Base-by-base conservation (phyloP, 1,284 basidiomycete species). In the Mycena sp. region DNA sequence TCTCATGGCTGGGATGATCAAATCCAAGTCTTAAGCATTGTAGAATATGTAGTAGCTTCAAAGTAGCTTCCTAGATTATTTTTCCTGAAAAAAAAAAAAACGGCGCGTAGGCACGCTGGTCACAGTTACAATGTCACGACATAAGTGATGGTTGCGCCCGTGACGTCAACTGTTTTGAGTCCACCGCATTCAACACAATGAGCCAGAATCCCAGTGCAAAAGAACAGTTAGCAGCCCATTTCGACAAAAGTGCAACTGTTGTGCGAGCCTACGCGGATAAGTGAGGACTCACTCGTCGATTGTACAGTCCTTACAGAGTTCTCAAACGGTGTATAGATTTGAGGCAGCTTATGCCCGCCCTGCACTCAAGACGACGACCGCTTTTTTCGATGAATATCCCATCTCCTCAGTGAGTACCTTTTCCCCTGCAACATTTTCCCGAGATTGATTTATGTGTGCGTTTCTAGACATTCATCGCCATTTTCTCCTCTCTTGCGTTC, bases 1-100 rank as follows among this genome's bases (percentile, higher is more conserved):
- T 76, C 84, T 99, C 73, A 93, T 99, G 89, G 86, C 90, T 55
- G 94, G 95, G 29, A 78, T 99, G 74, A 96, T 99, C 45, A 83
- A 80, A 65, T 72, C 77, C 0, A 84, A 84, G 65, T 60, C 14
- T 35, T 35, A 35, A 35, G 32, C 32, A 14, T 35, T 35, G 32
- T n/a, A n/a, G n/a, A n/a, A n/a, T n/a, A n/a, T n/a, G n/a, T n/a
- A n/a, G n/a, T n/a, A n/a, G n/a, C n/a, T n/a, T n/a, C n/a, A n/a
- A n/a, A n/a, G n/a, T n/a, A n/a, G n/a, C n/a, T n/a, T n/a, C n/a
- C n/a, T n/a, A n/a, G n/a, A n/a, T n/a, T n/a, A n/a, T n/a, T n/a
- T n/a, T n/a, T n/a, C n/a, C 32, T 35, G 32, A 35, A 35, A 14
- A 35, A 7, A 35, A 35, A 35, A 9, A 9, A 35, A 14, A 35